Evolutionary conservation across 345 rosid species (phyloP), one percentile per base, ranked within the genome.

Genomic region (Eutrema yunnanense): DNA sequence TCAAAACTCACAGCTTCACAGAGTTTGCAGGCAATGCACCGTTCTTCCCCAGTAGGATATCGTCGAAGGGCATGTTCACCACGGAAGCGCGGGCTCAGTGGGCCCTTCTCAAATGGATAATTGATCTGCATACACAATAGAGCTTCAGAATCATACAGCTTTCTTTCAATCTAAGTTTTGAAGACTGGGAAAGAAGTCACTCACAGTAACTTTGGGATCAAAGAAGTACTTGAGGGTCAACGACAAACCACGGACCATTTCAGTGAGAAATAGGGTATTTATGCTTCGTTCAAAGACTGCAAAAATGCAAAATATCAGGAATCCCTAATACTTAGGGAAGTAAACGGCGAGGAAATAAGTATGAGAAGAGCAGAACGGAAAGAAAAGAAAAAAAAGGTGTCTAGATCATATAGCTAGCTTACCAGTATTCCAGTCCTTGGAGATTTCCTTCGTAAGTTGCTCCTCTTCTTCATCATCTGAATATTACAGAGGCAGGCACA

Each of bases 351-450:
- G 46, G 14, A 37, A 9, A 7, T 4, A 46, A 19, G 67, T 26
- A 70, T 1, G 29, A 57, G 47, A 50, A 40, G 27, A 7, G 51
- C 14, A 32, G 8, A 9, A 27, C 5, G 2, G 22, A 46, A 22
- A 22, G 26, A 22, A 22, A 1, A 16, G 16, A 16, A 22, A 2
- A 19, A 10, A 32, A 41, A 27, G 10, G 10, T 26, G 34, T 57
- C 38, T 43, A 62, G 48, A 57, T 10, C 42, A 14, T 7, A 32
- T 14, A 64, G 68, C 13, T 42, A 67, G 68, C 13, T 42, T 8
- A 92, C 99, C 88, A 50, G 98, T 81, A 75, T 90, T 96, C 99
- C 98, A 96, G 78, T 92, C 98, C 84, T 96, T 96, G n/a, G 99
- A 88, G 19, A 92, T 82, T 78, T 95, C 97, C 86, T 81, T 92